Base-by-base conservation (phyloP, 495 filamentous ascomycete species). In the Neurospora pannonica region DNA sequence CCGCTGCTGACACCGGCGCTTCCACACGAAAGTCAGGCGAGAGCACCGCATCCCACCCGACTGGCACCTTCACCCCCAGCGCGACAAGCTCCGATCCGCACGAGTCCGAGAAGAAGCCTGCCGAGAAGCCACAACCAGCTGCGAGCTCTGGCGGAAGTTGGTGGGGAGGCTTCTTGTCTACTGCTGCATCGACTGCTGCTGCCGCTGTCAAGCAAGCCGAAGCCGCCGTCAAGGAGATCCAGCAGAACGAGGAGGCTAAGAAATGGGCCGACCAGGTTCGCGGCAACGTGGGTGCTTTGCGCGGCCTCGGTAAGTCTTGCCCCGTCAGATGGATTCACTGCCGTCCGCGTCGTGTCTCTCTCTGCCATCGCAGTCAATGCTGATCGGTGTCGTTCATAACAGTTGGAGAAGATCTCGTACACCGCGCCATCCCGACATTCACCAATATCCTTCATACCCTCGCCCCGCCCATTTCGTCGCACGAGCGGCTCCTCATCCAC, bases 401-500 rank as follows among this genome's bases (percentile, higher is more conserved):
- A 71, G 37, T 76, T 97, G 95, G 96, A 77, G 94, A 93, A 82
- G 96, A 97, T 78, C 88, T 99, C 78, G 89, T 92, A 74, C 92
- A 92, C 75, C 92, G 93, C 76, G 96, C 96, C 60, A 87, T 99
- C 37, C 96, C 96, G 69, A 98, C 96, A 75, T 97, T 99, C 81
- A 95, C 94, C 78, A 92, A 92, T 79, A 91, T 99, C 79, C 89
- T 99, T 71, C 93, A 97, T 80, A 97, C 93, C 62, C 90, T 99
- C 72, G 97, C 96, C 3, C 97, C 96, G 48, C 96, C 96, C 11
- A 99, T 99, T 78, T 96, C 94, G 31, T 96, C 95, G 7, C 97
- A 98, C 83, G 96, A 99, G 84, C 93, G 96, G 71, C 92, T 99
- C 10, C 93, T 96, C 78, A 99, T 99, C 80, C 96, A 99, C 86